phyloP scores from a whole-genome alignment of 768 basidiomycete genomes.

The Pleurotus tuoliensis region DNA sequence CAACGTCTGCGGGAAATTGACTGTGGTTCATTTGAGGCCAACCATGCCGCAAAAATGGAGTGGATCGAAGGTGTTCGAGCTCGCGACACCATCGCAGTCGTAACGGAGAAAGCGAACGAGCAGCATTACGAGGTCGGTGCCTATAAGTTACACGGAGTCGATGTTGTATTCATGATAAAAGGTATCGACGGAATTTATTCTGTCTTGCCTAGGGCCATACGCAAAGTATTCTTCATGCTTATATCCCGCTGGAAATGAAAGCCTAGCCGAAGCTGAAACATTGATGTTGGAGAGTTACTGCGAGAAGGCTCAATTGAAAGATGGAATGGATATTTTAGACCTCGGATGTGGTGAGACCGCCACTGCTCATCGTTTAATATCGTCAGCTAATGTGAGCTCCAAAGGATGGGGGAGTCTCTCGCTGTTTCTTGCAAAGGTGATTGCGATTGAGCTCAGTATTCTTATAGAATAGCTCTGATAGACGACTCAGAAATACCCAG shows the following conservation, averaged over 20 bases:
- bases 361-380: not conserved
- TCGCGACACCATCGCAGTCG: constrained; percentile 51
- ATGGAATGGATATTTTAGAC: constrained; percentile 63
- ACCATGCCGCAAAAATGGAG: constrained; percentile 62
- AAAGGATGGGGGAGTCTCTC: constrained; percentile 71
- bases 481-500: constrained; percentile 57
- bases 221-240: constrained; percentile 68
- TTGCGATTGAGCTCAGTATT: not conserved
- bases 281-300: constrained; percentile 68
- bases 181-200: constrained; percentile 60
- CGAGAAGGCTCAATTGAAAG: constrained; percentile 54
- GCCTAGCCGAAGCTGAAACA: constrained; percentile 59
- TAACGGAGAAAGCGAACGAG: constrained; percentile 66
- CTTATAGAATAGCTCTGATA: not conserved
- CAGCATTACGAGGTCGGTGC: constrained; percentile 67
- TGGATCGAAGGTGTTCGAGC: constrained; percentile 57
- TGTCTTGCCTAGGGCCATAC: constrained; percentile 59
- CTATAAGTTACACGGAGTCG: not conserved
- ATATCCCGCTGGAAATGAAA: constrained; percentile 57
- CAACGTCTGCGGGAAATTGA: constrained; percentile 59
- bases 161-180: constrained; percentile 15
- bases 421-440: constrained; percentile 57
- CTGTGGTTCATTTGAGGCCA: constrained; percentile 52
- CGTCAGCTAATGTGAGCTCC: not conserved
- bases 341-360: constrained; percentile 56